Percentiles rank a stretch among this genome's conserved stretches.
Evolutionary conservation across 805 yeast genomes (phyloP).

Genomic region (Zygosaccharomyces bisporus): DNA sequence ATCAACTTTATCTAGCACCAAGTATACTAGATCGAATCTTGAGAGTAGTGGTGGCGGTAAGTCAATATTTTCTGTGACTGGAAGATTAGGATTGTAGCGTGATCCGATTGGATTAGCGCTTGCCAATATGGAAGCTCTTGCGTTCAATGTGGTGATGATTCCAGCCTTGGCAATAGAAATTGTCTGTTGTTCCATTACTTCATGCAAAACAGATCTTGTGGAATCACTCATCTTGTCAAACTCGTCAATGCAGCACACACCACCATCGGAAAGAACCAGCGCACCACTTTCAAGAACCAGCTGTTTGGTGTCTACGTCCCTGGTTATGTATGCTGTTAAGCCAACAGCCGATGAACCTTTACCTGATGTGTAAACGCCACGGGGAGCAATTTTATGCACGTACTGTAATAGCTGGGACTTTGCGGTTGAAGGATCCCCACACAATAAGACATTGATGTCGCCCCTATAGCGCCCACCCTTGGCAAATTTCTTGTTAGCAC

Average conservation of each 20-base stretch:
- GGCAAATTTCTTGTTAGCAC: slow-evolving; percentile 80
- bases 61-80: slow-evolving; percentile 93
- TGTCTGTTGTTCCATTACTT: slow-evolving; percentile 99
- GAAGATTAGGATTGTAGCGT: slow-evolving; percentile 88
- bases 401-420: slow-evolving; percentile 92
- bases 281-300: slow-evolving; percentile 95
- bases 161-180: slow-evolving; percentile 98
- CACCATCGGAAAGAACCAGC: slow-evolving; percentile 92
- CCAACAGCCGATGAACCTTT: slow-evolving; percentile 99
- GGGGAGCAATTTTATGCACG: slow-evolving; percentile 95
- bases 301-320: slow-evolving; percentile 92
- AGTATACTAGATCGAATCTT: slow-evolving; percentile 89
- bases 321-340: slow-evolving; percentile 91
- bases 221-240: slow-evolving; percentile 96
- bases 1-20: slow-evolving; percentile 89
- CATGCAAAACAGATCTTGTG: slow-evolving; percentile 92
- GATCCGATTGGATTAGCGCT: slow-evolving; percentile 97
- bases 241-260: slow-evolving; percentile 98
- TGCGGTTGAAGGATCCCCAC: slow-evolving; percentile 98
- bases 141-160: slow-evolving; percentile 92
- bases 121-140: slow-evolving; percentile 92
- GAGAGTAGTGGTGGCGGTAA: slow-evolving; percentile 94
- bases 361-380: slow-evolving; percentile 98
- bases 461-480: slow-evolving; percentile 97
- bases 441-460: slow-evolving; percentile 82